phyloP scores from a whole-genome alignment of 176 grass and related monocot genomes.

The Carex littledalei region DNA sequence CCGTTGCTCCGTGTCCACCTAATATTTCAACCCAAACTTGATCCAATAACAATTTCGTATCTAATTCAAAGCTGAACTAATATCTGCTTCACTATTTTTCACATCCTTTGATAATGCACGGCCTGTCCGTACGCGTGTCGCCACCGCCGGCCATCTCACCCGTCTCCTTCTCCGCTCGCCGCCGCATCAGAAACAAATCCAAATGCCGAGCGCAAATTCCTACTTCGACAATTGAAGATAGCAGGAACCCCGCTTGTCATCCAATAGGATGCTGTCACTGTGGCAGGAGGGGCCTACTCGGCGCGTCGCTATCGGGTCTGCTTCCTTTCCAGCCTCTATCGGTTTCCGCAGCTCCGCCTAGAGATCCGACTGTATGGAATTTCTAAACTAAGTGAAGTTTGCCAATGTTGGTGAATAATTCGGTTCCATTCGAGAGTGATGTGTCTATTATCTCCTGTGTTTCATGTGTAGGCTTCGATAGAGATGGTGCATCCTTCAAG shows the following conservation, averaged over 20 bases:
- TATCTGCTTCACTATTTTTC: not conserved
- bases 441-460: not conserved
- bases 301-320: conserved; percentile 27
- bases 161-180: not conserved
- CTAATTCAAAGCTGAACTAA: not conserved
- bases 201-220: not conserved
- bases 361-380: conserved; percentile 39
- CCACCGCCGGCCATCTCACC: not conserved
- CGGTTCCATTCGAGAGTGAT: not conserved
- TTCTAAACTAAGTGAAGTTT: not conserved
- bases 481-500: conserved; percentile 60
- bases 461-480: conserved; percentile 35
- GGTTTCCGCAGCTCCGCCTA: conserved; percentile 22
- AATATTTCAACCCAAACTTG: not conserved
- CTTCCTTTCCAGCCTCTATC: conserved; percentile 25
- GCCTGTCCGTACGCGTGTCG: not conserved
- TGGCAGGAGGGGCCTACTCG: conserved; percentile 38
- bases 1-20: not conserved
- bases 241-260: not conserved
- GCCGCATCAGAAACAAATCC: not conserved
- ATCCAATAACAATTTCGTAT: not conserved
- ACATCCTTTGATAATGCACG: not conserved
- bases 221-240: not conserved
- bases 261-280: conserved; percentile 27
- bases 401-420: not conserved